Conservation (phyloP, 2,329 filamentous ascomycete genomes). For the Metarhizium humberi region DNA sequence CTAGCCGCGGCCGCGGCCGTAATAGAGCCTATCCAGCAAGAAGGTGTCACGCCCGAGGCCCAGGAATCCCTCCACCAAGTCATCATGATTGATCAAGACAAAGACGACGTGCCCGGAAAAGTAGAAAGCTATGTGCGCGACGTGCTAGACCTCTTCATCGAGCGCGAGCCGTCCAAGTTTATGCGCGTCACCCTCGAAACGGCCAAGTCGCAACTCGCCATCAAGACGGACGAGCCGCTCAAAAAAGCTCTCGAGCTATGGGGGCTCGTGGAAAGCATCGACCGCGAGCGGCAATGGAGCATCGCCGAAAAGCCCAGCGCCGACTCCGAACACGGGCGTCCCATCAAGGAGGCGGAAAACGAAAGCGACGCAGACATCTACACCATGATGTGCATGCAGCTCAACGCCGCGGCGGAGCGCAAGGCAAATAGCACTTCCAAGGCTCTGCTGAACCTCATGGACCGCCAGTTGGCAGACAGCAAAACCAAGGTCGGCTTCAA, state of each 20-base stretch:
- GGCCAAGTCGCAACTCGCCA: slow-evolving; percentile 35
- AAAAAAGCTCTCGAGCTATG: slow-evolving; percentile 53
- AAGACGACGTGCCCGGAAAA: slow-evolving; percentile 49
- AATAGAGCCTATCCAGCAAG: slow-evolving; percentile 25
- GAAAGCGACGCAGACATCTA: slow-evolving; percentile 47
- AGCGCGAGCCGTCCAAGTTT: slow-evolving; percentile 50
- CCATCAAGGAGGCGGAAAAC: slow-evolving; percentile 38
- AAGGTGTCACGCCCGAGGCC: slow-evolving; percentile 23
- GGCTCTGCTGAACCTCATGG: slow-evolving; percentile 48
- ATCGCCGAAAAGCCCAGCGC: slow-evolving; percentile 39
- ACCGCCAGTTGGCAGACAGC: slow-evolving; percentile 51
- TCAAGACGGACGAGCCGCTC: slow-evolving; percentile 44
- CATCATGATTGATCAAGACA: slow-evolving; percentile 52
- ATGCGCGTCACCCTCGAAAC: slow-evolving; percentile 49
- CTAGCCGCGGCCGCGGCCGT: slow-evolving; percentile 24
- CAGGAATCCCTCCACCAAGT: slow-evolving; percentile 22
- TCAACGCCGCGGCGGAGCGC: slow-evolving; percentile 55
- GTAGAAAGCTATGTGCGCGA: slow-evolving; percentile 53
- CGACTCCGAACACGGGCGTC: slow-evolving; percentile 29
- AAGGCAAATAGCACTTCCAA: slow-evolving; percentile 52
- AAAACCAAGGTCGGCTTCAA: slow-evolving; percentile 50
- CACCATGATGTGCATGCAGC: slow-evolving; percentile 53
- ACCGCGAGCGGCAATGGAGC: slow-evolving; percentile 53
- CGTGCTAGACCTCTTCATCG: slow-evolving; percentile 47
- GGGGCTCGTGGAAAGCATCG: slow-evolving; percentile 56